Percentiles rank a stretch among this genome's conserved stretches.
Evolutionary conservation across 768 basidiomycete genomes (phyloP).

Genomic region (Kwoniella europaea): DNA sequence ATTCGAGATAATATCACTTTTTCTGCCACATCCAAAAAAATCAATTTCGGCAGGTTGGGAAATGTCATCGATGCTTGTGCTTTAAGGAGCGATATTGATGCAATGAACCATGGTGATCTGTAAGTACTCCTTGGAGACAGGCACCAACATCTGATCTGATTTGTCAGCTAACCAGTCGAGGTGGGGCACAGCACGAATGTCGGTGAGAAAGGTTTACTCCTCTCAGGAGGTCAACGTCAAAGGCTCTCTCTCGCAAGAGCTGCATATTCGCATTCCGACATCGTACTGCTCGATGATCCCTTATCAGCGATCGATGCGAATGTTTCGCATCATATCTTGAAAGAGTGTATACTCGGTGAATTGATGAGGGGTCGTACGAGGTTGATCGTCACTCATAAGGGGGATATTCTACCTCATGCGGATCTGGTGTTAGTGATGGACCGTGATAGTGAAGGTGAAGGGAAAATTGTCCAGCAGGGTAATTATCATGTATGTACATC

Average conservation of each 20-base stretch:
- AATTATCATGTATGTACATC: conserved; percentile 61
- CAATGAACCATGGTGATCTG: conserved; percentile 44
- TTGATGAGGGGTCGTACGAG: conserved; percentile 66
- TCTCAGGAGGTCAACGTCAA: conserved; percentile 56
- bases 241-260: conserved; percentile 51
- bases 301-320: conserved; percentile 79
- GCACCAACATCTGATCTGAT: too few relatives aligned
- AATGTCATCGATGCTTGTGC: conserved; percentile 50
- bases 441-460: conserved; percentile 21
- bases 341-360: conserved; percentile 64
- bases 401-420: conserved; percentile 51
- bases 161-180: neutral
- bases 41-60: conserved; percentile 35
- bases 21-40: conserved; percentile 26
- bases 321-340: conserved; percentile 70
- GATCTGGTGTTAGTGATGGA: conserved; percentile 56
- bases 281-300: conserved; percentile 57
- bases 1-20: conserved; percentile 57
- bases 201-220: conserved; percentile 71
- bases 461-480: conserved; percentile 67
- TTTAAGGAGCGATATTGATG: conserved; percentile 39
- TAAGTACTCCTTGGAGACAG: conserved; percentile 7
- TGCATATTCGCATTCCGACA: conserved; percentile 39
- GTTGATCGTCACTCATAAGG: conserved; percentile 63
- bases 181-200: conserved; percentile 65